phyloP scores from a whole-genome alignment of 1,284 basidiomycete genomes.

The Phellopilus nigrolimitatus region DNA sequence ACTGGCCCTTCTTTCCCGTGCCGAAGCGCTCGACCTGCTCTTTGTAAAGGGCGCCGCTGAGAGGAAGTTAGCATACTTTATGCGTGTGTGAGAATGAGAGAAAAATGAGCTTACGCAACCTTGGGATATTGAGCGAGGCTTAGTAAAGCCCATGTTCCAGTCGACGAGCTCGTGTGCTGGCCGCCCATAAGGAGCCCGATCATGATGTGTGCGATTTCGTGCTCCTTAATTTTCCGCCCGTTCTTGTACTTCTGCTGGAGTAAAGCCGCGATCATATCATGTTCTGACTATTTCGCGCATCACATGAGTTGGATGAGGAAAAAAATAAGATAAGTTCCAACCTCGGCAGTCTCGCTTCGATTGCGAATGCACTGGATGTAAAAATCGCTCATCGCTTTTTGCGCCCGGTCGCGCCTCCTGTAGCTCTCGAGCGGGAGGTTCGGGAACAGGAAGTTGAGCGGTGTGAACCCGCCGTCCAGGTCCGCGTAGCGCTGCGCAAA shows the following conservation, averaged over 20 bases:
- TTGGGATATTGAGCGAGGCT: slow-evolving; percentile 84
- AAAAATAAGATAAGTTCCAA: no score
- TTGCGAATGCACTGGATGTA: slow-evolving; percentile 86
- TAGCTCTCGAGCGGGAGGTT: no score
- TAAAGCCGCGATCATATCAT: slow-evolving; percentile 94
- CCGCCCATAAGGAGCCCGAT: slow-evolving; percentile 95
- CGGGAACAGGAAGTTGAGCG: no score
- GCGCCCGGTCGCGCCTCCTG: slow-evolving; percentile 81
- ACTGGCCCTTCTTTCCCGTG: slow-evolving; percentile 65
- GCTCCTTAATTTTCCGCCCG: slow-evolving; percentile 75
- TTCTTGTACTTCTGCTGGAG: slow-evolving; percentile 84
- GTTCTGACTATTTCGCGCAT: slow-evolving; percentile 65
- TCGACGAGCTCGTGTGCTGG: slow-evolving; percentile 95
- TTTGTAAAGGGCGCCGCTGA: slow-evolving; percentile 73
- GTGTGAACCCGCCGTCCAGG: slow-evolving; percentile 90
- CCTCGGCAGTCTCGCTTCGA: slow-evolving; percentile 40
- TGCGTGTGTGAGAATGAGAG: neutral
- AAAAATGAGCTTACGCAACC: slow-evolving; percentile 57
- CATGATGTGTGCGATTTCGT: slow-evolving; percentile 96
- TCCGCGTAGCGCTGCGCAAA: slow-evolving; percentile 88
- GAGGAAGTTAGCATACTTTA: neutral
- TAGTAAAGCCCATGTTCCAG: slow-evolving; percentile 85
- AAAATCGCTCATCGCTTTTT: slow-evolving; percentile 92
- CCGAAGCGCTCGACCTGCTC: slow-evolving; percentile 87
- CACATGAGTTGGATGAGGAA: no score